Percentiles rank a stretch among this genome's conserved stretches.
Conservation (phyloP, 306 rosid genomes). For the Rosa chinensis region DNA sequence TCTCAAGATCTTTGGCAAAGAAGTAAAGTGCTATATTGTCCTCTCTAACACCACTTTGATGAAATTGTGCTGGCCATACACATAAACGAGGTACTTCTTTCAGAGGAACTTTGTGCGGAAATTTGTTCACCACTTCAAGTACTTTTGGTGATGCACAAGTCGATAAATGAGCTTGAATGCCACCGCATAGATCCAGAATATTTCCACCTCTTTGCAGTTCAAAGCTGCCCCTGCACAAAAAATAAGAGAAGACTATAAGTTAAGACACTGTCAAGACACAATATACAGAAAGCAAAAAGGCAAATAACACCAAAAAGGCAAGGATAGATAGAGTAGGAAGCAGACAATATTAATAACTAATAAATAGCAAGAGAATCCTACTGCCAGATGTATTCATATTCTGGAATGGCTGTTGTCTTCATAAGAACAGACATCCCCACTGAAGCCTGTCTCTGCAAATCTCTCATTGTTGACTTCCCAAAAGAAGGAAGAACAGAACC, state of each 20-base stretch:
- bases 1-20: conserved; percentile 80
- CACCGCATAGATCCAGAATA: conserved; percentile 49
- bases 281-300: conserved; percentile 14
- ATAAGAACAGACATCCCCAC: conserved; percentile 32
- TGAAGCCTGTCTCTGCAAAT: conserved; percentile 37
- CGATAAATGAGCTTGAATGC: conserved; percentile 88
- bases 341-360: conserved; percentile 5
- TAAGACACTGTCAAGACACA: conserved; percentile 16
- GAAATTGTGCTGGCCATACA: conserved; percentile 86
- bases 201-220: conserved; percentile 65
- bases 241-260: conserved; percentile 28
- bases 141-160: conserved; percentile 77
- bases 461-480: conserved; percentile 46
- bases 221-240: conserved; percentile 70
- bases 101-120: conserved; percentile 55
- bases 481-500: conserved; percentile 32
- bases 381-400: conserved; percentile 83
- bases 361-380: conserved; percentile 46
- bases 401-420: conserved; percentile 64
- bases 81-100: conserved; percentile 79
- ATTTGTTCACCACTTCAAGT: conserved; percentile 54
- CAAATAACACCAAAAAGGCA: conserved; percentile 17
- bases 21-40: conserved; percentile 91
- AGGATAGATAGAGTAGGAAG: conserved; percentile 18
- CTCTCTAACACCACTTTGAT: conserved; percentile 67